Evolutionary conservation across 805 yeast species (phyloP), one percentile per base, ranked within the genome.

Genomic region (Wickerhamomyces xylosicus): DNA sequence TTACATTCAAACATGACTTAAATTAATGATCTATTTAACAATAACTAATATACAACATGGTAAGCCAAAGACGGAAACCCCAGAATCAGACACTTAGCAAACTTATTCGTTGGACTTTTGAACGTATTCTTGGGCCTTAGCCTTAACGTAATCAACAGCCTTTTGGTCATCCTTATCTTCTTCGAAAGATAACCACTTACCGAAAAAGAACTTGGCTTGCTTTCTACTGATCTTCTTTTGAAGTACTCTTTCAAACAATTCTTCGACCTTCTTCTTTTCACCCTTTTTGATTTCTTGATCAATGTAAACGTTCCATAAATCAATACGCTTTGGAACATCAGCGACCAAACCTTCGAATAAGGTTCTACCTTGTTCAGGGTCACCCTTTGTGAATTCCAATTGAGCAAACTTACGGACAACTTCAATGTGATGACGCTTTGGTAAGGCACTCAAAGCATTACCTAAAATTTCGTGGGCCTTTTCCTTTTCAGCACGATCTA

Each of bases 131-230:
- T 78, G 75, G 25, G 97, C 97, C 63, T 82, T 83, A 16, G 95
- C 85, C 67, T 86, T 89, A 39, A 89, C 96, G 46, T 84, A 79
- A 46, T 85, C 92, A 40, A 75, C 74, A 37, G 80, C 74, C 62
- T 77, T 81, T 36, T 68, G 72, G 56, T 85, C 90, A 13, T 72
- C 77, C 39, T 66, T 56, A 45, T 71, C 72, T 53, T 82, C 87
- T 62, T 87, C 97, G 52, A 66, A 85, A 10, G 72, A 64, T 44
- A 87, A 73, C 97, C 97, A 89, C 58, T 90, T 90, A 50, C 79
- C 84, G 66, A 87, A 89, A 72, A 90, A 85, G 66, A 85, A 86
- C 62, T 85, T 87, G 50, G 95, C 96, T 63, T 87, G 96, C 59
- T 89, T 90, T 56, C 80, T 74, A 4, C 83, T 70, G 38, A 90